Conservation (phyloP, 345 rosid species). For the Populus ilicifolia region DNA sequence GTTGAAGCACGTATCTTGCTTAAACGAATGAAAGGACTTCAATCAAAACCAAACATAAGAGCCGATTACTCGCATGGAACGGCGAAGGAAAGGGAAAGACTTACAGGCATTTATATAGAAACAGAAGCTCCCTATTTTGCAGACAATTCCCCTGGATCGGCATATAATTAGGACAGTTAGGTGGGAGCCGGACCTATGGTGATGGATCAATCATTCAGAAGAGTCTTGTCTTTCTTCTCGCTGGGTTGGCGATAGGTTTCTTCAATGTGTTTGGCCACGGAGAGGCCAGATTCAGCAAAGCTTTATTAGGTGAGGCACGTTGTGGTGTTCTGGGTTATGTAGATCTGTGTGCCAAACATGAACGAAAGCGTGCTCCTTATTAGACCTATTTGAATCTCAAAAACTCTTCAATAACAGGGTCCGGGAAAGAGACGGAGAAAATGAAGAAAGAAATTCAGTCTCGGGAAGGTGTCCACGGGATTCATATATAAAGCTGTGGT, state of each 20-base stretch:
- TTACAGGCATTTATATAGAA: background rate
- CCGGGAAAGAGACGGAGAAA: background rate
- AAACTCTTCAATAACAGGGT: background rate
- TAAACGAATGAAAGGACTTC: background rate
- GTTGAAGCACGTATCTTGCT: background rate
- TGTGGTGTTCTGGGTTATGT: conserved; percentile 50
- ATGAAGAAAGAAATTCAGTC: background rate
- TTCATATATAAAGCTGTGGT: background rate
- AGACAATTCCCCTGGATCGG: background rate
- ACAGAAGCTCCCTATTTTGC: background rate
- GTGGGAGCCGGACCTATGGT: background rate
- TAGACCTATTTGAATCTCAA: background rate
- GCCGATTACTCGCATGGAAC: background rate
- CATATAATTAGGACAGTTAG: background rate
- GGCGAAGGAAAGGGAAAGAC: background rate
- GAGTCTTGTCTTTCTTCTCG: background rate
- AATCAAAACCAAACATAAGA: background rate
- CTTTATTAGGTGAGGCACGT: conserved; percentile 36
- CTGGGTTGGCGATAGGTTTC: conserved; percentile 36
- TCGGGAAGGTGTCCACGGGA: background rate
- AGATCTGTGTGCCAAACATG: conserved; percentile 4
- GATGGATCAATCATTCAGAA: background rate
- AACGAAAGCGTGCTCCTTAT: conserved; percentile 5
- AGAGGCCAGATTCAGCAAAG: conserved; percentile 23
- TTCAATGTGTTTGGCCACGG: conserved; percentile 41